A percentile compares a stretch with the other conserved stretches of the same genome.
Conservation (phyloP, 2,329 filamentous ascomycete genomes). For the Fusarium duplospermum region DNA sequence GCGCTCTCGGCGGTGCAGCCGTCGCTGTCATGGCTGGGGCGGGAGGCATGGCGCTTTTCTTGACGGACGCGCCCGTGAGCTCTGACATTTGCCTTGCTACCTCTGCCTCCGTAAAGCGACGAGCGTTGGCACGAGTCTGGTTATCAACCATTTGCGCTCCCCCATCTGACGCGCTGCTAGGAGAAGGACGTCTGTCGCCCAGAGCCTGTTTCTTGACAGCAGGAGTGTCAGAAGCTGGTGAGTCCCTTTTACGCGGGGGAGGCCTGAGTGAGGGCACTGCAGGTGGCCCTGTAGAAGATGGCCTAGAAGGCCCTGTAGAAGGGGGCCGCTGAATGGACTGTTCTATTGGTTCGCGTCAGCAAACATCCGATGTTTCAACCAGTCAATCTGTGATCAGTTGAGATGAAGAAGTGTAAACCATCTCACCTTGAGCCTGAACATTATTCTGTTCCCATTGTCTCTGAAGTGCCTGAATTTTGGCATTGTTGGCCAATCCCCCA, state of each 20-base stretch:
- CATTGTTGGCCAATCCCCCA: constrained; percentile 19
- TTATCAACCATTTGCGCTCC: background rate
- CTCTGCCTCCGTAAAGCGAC: constrained; percentile 38
- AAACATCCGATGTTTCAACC: background rate
- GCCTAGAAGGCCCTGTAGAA: constrained; percentile 10
- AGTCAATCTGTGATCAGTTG: background rate
- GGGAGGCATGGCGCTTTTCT: constrained; percentile 16
- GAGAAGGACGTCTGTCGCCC: background rate
- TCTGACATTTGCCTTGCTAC: constrained; percentile 20
- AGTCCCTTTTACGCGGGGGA: constrained; percentile 24
- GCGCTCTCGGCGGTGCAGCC: background rate
- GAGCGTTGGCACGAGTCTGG: constrained; percentile 14
- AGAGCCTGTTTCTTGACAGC: constrained; percentile 14
- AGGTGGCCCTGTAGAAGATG: constrained; percentile 11
- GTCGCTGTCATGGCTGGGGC: background rate
- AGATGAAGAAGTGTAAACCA: background rate
- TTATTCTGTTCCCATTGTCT: constrained; percentile 44
- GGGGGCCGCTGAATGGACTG: constrained; percentile 9
- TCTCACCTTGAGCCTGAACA: constrained; percentile 12
- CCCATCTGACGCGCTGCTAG: background rate
- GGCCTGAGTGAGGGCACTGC: background rate
- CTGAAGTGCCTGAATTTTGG: constrained; percentile 46
- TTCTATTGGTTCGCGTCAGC: background rate
- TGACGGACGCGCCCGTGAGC: constrained; percentile 5
- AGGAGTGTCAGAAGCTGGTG: constrained; percentile 10